These are phyloP conservation scores for Rhynchosporium secalis DNA, from an alignment of 2,329 filamentous ascomycete species.

Conservation along the genomic window DNA sequence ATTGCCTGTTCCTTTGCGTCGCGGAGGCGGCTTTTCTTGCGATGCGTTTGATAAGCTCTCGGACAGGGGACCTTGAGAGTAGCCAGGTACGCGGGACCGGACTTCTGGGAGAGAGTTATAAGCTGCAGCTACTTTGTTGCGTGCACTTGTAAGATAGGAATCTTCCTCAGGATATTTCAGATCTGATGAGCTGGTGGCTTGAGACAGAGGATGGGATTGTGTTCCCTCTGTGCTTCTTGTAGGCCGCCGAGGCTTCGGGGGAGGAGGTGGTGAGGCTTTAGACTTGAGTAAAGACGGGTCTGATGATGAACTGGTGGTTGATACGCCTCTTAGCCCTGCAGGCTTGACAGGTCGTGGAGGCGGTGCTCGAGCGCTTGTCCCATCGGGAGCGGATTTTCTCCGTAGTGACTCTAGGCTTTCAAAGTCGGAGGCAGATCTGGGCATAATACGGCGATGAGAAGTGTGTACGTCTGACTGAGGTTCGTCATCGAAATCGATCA, in stretches of 20 bases:
- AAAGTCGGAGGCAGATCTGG: conserved; percentile 35
- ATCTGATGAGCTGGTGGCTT: conserved; percentile 35
- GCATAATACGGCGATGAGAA: conserved; percentile 35
- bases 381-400: conserved; percentile 33
- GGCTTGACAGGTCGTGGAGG: conserved; percentile 62
- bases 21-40: conserved; percentile 28
- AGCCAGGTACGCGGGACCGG: conserved; percentile 35
- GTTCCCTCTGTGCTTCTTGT: conserved; percentile 15
- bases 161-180: conserved; percentile 28
- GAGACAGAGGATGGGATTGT: conserved; percentile 33
- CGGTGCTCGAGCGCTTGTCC: conserved; percentile 38
- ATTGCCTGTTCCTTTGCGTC: conserved; percentile 24
- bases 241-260: conserved; percentile 33
- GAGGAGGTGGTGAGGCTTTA: conserved; percentile 43
- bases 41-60: conserved; percentile 18
- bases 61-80: conserved; percentile 13
- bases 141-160: conserved; percentile 36
- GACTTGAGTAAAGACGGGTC: conserved; percentile 44
- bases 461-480: conserved; percentile 45
- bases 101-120: conserved; percentile 40
- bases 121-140: conserved; percentile 36
- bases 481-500: conserved; percentile 63
- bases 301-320: conserved; percentile 31
- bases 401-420: conserved; percentile 36
- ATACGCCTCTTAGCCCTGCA: conserved; percentile 50